Base-by-base conservation (phyloP, 768 basidiomycete species). In the Agrocybe pediades region DNA sequence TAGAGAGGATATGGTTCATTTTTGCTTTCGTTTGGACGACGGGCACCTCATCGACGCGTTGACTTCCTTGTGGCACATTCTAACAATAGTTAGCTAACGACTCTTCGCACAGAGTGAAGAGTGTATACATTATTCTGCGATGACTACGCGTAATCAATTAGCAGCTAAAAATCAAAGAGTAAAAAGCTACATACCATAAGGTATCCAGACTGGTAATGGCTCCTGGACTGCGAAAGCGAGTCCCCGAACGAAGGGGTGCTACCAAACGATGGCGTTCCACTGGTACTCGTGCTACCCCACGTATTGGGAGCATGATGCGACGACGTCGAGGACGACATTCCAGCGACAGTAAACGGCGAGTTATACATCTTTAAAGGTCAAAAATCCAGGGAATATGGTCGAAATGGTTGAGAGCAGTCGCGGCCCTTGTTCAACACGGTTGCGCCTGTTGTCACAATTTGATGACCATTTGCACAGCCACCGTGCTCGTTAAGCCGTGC, bases 131-230 rank as follows among this genome's bases (percentile, higher is more conserved):
- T 82, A 51, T 73, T 80, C 66, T 88, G 88, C 6, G 83, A 82
- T 15, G 85, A 86, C 86, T 88, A 49, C 6, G 49, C 5, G 47
- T 9, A 20, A 23, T 29, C 23, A 6, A n/a, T 53, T 30, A 36
- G 33, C 1, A 17, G 57, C 8, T 50, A 9, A 49, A 41, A 7
- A 39, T 3, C 9, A 27, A 3, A 33, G 13, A 21, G 27, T 13
- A 39, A 11, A 17, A 25, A 17, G 13, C 24, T 33, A 61, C 84
- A 53, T 44, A 90, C 90, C 85, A 92, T 81, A 49, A 92, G 75
- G 67, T 91, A 92, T 3, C 90, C 90, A 29, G 87, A 78, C 62
- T 91, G 90, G 66, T 92, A 92, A 60, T 88, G 87, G 50, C 85
- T 83, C 58, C 88, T 77, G 2, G 87, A 84, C 68, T 88, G 87